A percentile compares a stretch with the other conserved stretches of the same genome.
Evolutionary conservation across 2,329 filamentous ascomycete species (phyloP).

Genomic region (Dichotomopilus funicola): DNA sequence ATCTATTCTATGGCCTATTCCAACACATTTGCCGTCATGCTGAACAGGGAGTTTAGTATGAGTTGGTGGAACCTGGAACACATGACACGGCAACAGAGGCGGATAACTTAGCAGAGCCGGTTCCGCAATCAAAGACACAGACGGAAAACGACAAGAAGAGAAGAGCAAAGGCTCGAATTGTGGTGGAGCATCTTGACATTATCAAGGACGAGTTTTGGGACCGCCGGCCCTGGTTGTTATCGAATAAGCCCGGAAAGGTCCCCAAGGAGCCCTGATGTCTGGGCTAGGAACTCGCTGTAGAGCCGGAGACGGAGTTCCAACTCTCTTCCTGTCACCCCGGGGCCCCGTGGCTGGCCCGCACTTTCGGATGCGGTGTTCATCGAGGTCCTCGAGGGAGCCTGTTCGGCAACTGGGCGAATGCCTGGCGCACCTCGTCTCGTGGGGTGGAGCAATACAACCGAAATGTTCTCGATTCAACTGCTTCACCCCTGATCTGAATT

Average conservation of each 20-base stretch:
- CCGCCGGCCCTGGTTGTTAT: slow-evolving; percentile 74
- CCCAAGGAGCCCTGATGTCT: slow-evolving; percentile 48
- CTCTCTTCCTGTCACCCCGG: too few relatives aligned
- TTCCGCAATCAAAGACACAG: slow-evolving; percentile 67
- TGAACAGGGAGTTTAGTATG: slow-evolving; percentile 46
- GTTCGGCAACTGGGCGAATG: neutral
- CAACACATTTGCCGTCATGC: neutral
- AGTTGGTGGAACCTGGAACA: slow-evolving; percentile 55
- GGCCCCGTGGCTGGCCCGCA: too few relatives aligned
- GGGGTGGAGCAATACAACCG: neutral
- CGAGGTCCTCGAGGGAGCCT: too few relatives aligned
- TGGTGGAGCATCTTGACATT: slow-evolving; percentile 82
- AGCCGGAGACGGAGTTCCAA: too few relatives aligned
- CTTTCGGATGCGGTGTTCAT: too few relatives aligned
- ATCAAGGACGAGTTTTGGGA: slow-evolving; percentile 96
- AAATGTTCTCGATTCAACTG: neutral
- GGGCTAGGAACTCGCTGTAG: neutral
- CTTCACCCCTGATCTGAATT: slow-evolving; percentile 9
- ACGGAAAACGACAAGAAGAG: slow-evolving; percentile 76
- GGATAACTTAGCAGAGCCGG: slow-evolving; percentile 45
- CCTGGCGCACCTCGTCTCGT: neutral
- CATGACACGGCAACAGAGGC: slow-evolving; percentile 41
- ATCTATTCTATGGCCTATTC: neutral
- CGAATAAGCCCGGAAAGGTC: slow-evolving; percentile 64
- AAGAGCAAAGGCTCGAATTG: slow-evolving; percentile 70